Evolutionary conservation across 2,329 filamentous ascomycete species (phyloP), one percentile per base, ranked within the genome.

Genomic region (Chaetomiaceae sp.): DNA sequence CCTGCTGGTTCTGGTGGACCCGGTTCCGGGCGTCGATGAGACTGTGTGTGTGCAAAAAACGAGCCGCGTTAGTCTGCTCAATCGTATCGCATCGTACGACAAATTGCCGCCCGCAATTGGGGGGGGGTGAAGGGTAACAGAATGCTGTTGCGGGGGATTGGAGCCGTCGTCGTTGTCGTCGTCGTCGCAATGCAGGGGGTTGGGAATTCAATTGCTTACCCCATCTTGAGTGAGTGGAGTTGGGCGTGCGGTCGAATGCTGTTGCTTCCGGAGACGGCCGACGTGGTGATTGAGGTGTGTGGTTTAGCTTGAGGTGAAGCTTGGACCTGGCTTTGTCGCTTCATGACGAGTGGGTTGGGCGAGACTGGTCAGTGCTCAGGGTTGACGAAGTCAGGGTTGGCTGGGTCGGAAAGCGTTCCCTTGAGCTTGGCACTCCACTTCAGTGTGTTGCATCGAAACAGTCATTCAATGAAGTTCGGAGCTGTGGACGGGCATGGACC

Each of bases 21-120:
- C 76, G 78, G 79, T 91, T 91, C 66, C 78, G 76, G 67, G 83
- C 81, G 77, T 86, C 73, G 72, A 88, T 57, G 64, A 83, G 62
- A 63, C 77, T 78, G 34, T 38, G 30, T 26, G 33, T 19, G 9
- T 3, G 29, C 35, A 46, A 40, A 51, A 51, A 18, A 14, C 18
- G 18, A 6, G 19, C 18, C 20, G 3, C 50, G 39, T n/a, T n/a
- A n/a, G n/a, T n/a, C n/a, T n/a, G n/a, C n/a, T n/a, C n/a, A n/a
- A n/a, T n/a, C n/a, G n/a, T n/a, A 30, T 3, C 30, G 22, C 18
- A 51, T 59, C 53, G 49, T 59, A 56, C 47, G 48, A 50, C 26
- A 46, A 50, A 34, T 38, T 22, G 8, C 29, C 41, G 48, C 42
- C 45, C 37, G 4, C 9, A 20, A 45, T 24, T 37, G n/a, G n/a